Conservation (phyloP, 345 rosid genomes). For the Gossypium turneri region DNA sequence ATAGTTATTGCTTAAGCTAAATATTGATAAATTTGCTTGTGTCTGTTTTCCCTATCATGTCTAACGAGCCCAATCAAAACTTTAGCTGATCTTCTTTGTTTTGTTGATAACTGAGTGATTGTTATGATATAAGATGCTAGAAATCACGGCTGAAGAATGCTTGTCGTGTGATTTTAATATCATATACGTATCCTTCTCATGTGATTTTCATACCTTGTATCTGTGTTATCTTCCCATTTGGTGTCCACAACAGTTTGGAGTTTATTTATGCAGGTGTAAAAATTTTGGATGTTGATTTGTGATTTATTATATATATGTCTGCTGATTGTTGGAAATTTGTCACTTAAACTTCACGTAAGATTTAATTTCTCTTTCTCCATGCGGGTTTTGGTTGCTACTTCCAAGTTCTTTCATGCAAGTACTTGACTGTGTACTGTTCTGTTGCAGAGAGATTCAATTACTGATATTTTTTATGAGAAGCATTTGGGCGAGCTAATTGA, state of each 20-base stretch:
- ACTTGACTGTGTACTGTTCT: conserved; percentile 17
- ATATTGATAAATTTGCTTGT: not conserved
- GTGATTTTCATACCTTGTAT: conserved; percentile 9
- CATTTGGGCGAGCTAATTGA: conserved; percentile 84
- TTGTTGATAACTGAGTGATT: not conserved
- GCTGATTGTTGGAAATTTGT: conserved; percentile 23
- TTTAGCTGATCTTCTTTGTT: not conserved
- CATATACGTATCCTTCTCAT: not conserved
- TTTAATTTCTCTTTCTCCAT: conserved; percentile 14
- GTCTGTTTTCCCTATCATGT: not conserved
- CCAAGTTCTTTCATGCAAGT: not conserved
- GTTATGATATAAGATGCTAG: not conserved
- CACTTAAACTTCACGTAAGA: conserved; percentile 4
- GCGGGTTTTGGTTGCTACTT: conserved; percentile 7
- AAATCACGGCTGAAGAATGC: not conserved
- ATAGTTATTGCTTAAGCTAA: not conserved
- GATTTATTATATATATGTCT: conserved; percentile 17
- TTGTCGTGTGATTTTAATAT: conserved; percentile 1
- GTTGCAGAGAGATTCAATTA: conserved; percentile 72
- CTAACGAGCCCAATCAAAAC: not conserved
- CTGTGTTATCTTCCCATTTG: not conserved
- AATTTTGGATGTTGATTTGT: conserved; percentile 20
- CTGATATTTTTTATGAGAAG: conserved; percentile 91
- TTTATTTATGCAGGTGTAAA: conserved; percentile 17
- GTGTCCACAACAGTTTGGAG: conserved; percentile 3